Evolutionary conservation across 2,329 filamentous ascomycete genomes (phyloP), one percentile per base, ranked within the genome.

Genomic region (Penicillium sp.): DNA sequence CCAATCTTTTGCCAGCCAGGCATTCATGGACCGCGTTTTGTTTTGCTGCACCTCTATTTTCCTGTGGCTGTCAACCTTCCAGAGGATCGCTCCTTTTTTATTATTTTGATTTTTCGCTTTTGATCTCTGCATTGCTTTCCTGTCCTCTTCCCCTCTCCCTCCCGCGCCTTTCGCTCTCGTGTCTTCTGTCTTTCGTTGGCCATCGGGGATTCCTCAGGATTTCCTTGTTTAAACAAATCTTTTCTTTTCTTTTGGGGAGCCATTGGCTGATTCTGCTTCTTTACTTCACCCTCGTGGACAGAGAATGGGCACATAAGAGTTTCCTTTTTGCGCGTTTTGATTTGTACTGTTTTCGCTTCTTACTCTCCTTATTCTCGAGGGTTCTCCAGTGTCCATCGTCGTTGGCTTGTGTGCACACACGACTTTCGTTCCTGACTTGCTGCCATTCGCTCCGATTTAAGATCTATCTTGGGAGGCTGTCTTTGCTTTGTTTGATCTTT

Each of bases 21-120:
- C 45, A 55, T 59, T 56, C 54, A 62, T 67, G 63, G 52, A 64
- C 57, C 59, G 59, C 60, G 58, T 65, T 62, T 59, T 59, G 50
- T 62, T 65, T 41, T 65, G 59, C 57, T 61, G 55, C 57, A 63
- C 55, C 56, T 59, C 50, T 45, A 53, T 53, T 67, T 67, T 61
- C 63, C 62, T 62, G 58, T 67, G 63, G 65, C 66, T 67, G 60
- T 51, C 45, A 65, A 58, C 59, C 57, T 37, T 34, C 53, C 52
- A 47, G 41, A 55, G 31, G 12, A 22, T 37, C 31, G 41, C 41
- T 45, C 25, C n/a, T 56, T 41, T 57, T 59, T 66, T 70, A 57
- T 68, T 64, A 71, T 62, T 63, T 67, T 66, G 59, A 67, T 66
- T 66, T 66, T 69, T 60, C 43, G 64, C 53, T 58, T 53, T 59